Evolutionary conservation across 345 rosid genomes (phyloP), one percentile per base, ranked within the genome.

Genomic region (Geranium brycei): DNA sequence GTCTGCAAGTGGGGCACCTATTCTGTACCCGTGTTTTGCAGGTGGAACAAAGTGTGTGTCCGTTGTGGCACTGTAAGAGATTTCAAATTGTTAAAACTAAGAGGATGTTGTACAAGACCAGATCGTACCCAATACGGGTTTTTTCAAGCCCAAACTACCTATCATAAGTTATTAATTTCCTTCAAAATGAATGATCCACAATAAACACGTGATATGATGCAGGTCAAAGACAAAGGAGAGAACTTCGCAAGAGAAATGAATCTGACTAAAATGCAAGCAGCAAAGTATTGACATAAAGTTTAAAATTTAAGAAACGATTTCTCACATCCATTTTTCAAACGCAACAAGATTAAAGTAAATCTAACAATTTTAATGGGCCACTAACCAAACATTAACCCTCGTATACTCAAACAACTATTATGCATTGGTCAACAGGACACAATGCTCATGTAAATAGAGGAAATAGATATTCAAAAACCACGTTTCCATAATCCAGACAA

Each of bases 1-100:
- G 87, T 87, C 41, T 4, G 41, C 41, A 35, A 35, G 41, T 35
- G 10, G 41, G 41, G 41, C 41, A 35, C 41, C 41, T 72, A 61
- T 87, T 85, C 64, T 87, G 95, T 61, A 87, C 95, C 76, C 83
- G 80, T 31, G 83, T 72, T 81, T 87, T 87, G 79, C 95, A 87
- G 31, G 95, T 85, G 51, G 88, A 87, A 77, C 95, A 87, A 15
- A 87, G 75, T 13, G 95, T 87, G 66, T 87, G 95, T 40, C 95
- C 95, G 59, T 87, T 87, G 64, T 79, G 90, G 58, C 95, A 87
- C 93, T 87, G 83, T 80, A 77, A 68, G 60, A 65, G 63, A n/a
- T 7, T 57, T 4, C 30, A 58, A 31, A 1, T 64, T 17, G 4
- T 17, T 41, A 3, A n/a, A 23, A 4, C 7, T 1, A 15, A 15